phyloP scores from a whole-genome alignment of 306 rosid genomes.

The Heteromeles arbutifolia region DNA sequence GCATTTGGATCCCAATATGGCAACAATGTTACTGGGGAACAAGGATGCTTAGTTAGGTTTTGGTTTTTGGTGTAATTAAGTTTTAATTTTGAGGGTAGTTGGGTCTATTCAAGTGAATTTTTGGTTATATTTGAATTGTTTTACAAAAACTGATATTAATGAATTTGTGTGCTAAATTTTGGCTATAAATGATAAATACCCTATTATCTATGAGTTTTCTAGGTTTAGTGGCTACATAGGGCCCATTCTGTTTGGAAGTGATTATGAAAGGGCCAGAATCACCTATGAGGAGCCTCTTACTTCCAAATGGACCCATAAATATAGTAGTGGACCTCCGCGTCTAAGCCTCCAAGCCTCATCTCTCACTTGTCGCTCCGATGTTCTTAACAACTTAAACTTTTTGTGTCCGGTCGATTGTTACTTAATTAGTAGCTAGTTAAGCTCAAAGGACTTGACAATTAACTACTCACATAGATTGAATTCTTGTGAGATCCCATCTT shows the following conservation, averaged over 20 bases:
- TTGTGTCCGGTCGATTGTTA: background rate
- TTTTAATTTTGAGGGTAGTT: too few relatives aligned
- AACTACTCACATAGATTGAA: conserved; percentile 35
- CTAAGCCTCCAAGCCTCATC: background rate
- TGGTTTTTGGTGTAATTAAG: too few relatives aligned
- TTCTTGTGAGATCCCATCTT: conserved; percentile 97
- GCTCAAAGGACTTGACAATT: background rate
- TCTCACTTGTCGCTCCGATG: background rate
- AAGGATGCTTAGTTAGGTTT: too few relatives aligned
- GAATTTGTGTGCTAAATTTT: too few relatives aligned
- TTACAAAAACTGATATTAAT: too few relatives aligned
- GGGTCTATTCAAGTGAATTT: too few relatives aligned
- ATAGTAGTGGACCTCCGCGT: background rate
- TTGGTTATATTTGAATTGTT: too few relatives aligned
- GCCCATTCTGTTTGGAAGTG: background rate
- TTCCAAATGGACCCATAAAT: background rate
- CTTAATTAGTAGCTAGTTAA: background rate
- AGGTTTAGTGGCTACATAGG: background rate
- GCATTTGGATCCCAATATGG: too few relatives aligned
- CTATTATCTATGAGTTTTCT: background rate
- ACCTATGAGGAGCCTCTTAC: background rate
- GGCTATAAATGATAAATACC: too few relatives aligned
- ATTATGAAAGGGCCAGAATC: background rate
- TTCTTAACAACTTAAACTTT: background rate
- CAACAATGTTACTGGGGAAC: too few relatives aligned